Percentiles rank a stretch among this genome's conserved stretches.
These are phyloP conservation scores for Epipyxis sp. DNA, from an alignment of 108 stramenopile species.

Conservation along the genomic window DNA sequence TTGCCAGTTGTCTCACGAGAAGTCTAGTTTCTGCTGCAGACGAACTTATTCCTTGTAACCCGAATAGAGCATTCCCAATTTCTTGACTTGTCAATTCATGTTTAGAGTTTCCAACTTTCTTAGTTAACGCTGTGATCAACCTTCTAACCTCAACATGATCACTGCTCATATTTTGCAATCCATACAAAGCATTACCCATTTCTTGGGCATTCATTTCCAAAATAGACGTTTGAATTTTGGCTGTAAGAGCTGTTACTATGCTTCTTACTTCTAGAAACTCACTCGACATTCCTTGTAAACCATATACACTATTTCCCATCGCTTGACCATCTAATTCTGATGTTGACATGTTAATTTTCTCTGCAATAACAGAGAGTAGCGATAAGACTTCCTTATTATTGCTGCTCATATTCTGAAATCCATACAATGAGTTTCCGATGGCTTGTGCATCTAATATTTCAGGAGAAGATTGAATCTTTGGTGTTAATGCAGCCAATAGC, in stretches of 20 bases:
- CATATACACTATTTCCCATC: constrained; percentile 21
- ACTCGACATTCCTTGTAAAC: constrained; percentile 28
- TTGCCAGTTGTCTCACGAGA: background rate
- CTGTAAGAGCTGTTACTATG: background rate
- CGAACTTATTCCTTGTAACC: constrained; percentile 19
- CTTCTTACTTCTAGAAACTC: constrained; percentile 20
- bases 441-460: constrained; percentile 16
- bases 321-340: constrained; percentile 17
- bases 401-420: constrained; percentile 23
- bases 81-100: constrained; percentile 11
- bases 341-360: background rate
- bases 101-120: constrained; percentile 1
- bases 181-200: constrained; percentile 25
- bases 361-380: background rate
- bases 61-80: constrained; percentile 26
- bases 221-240: background rate
- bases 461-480: background rate
- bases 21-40: background rate
- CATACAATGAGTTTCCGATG: constrained; percentile 22
- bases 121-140: background rate
- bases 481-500: constrained; percentile 2
- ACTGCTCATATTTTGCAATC: constrained; percentile 32
- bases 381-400: background rate
- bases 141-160: background rate
- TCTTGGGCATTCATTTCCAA: constrained; percentile 24